Conservation (phyloP, 2,329 filamentous ascomycete species). For the Neonectria faginata region DNA sequence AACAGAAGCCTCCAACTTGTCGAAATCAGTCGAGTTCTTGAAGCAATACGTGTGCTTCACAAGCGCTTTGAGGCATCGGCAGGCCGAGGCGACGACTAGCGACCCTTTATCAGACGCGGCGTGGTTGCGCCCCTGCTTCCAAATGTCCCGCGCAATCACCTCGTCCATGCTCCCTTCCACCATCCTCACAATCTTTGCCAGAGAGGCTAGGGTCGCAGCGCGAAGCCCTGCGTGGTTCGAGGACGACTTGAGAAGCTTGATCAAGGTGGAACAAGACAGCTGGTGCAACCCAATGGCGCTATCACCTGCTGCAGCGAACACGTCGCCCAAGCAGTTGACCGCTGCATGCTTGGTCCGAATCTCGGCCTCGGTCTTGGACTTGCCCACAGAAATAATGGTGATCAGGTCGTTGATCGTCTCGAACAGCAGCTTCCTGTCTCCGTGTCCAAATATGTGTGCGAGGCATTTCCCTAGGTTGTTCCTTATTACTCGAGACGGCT, state of each 20-base stretch:
- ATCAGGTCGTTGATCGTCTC: conserved; percentile 94
- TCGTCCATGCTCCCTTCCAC: conserved; percentile 86
- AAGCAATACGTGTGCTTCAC: conserved; percentile 82
- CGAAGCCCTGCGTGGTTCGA: conserved; percentile 85
- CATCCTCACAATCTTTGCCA: conserved; percentile 81
- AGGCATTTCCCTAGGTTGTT: conserved; percentile 90
- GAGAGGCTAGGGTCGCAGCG: conserved; percentile 78
- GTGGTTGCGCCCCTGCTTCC: conserved; percentile 87
- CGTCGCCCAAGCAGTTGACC: conserved; percentile 84
- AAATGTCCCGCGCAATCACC: conserved; percentile 84
- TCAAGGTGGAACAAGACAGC: conserved; percentile 75
- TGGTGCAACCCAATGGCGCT: conserved; percentile 88
- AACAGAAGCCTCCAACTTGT: conserved; percentile 82
- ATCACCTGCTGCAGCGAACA: conserved; percentile 93
- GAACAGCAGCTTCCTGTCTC: conserved; percentile 91
- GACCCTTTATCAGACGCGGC: conserved; percentile 84
- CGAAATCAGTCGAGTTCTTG: conserved; percentile 89
- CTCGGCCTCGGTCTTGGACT: conserved; percentile 80
- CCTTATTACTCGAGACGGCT: conserved; percentile 87
- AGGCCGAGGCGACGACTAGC: conserved; percentile 82
- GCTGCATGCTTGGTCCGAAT: conserved; percentile 86
- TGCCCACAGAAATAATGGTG: conserved; percentile 76
- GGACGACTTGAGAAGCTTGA: conserved; percentile 84
- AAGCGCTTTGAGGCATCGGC: conserved; percentile 81
- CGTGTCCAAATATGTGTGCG: conserved; percentile 82